Evolutionary conservation across 345 rosid species (phyloP).

Genomic region (Eucalyptus curtisii): DNA sequence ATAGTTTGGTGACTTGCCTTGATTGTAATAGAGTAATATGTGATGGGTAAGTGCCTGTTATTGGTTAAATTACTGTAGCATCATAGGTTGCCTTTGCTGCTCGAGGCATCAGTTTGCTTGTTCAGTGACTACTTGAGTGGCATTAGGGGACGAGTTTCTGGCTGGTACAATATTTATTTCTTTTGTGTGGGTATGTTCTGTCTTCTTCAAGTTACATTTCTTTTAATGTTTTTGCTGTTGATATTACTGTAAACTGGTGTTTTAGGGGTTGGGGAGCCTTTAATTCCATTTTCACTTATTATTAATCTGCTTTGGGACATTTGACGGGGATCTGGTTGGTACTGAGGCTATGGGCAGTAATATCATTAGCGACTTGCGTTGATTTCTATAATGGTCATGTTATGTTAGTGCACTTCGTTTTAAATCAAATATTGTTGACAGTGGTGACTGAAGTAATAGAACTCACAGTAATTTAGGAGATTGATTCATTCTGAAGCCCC

Average conservation of each 20-base stretch:
- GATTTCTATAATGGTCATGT: neutral
- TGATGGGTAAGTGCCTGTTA: conserved; percentile 31
- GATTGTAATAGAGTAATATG: conserved; percentile 42
- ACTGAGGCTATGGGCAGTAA: neutral
- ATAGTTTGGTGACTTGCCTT: conserved; percentile 52
- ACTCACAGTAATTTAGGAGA: neutral
- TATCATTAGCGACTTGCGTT: neutral
- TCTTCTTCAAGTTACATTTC: neutral
- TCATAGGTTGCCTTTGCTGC: neutral
- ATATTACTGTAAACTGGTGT: neutral
- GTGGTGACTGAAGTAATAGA: neutral
- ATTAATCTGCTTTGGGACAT: neutral
- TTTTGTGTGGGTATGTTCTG: neutral
- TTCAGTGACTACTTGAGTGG: neutral
- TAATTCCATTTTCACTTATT: neutral
- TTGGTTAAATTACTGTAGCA: neutral
- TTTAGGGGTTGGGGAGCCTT: too few relatives aligned
- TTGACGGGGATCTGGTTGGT: neutral
- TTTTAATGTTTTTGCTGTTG: neutral
- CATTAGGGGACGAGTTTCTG: neutral
- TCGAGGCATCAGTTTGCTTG: neutral
- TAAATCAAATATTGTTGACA: neutral
- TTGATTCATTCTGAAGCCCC: neutral
- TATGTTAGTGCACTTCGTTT: neutral
- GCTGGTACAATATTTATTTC: neutral